Conservation (phyloP, 2,329 filamentous ascomycete species). For the Ophiostoma australiae region DNA sequence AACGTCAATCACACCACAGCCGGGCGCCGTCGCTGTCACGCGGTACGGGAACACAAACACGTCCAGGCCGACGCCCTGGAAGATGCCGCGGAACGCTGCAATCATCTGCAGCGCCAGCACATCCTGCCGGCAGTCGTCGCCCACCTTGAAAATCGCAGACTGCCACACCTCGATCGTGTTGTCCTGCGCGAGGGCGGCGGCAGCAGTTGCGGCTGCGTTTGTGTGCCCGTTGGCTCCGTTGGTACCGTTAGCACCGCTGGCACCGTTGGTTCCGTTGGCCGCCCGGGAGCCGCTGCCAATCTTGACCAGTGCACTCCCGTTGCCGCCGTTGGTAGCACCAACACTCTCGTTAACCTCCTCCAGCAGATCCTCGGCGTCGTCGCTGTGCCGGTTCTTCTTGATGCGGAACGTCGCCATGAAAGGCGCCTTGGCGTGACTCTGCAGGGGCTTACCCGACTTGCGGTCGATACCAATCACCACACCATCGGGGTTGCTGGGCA, state of each 20-base stretch:
- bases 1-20: conserved; percentile 97
- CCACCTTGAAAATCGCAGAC: conserved; percentile 98
- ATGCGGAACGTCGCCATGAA: conserved; percentile 99
- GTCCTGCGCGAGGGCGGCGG: conserved; percentile 32
- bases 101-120: conserved; percentile 97
- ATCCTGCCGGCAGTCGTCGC: conserved; percentile 96
- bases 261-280: not conserved
- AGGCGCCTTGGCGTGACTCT: conserved; percentile 96
- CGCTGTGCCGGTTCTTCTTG: conserved; percentile 63
- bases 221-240: not conserved
- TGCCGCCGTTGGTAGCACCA: conserved; percentile 23
- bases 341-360: conserved; percentile 43
- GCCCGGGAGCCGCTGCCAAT: not conserved
- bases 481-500: conserved; percentile 94
- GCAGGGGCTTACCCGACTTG: conserved; percentile 93
- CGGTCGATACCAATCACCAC: conserved; percentile 97
- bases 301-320: conserved; percentile 21
- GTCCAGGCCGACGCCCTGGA: conserved; percentile 88
- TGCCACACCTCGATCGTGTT: conserved; percentile 93
- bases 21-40: conserved; percentile 93
- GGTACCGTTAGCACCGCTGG: not conserved
- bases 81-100: conserved; percentile 93
- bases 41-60: conserved; percentile 97
- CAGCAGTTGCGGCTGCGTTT: not conserved
- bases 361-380: conserved; percentile 49